These are phyloP conservation scores for Aspergillus jensenii DNA, from an alignment of 2,329 filamentous ascomycete species.

Conservation along the genomic window DNA sequence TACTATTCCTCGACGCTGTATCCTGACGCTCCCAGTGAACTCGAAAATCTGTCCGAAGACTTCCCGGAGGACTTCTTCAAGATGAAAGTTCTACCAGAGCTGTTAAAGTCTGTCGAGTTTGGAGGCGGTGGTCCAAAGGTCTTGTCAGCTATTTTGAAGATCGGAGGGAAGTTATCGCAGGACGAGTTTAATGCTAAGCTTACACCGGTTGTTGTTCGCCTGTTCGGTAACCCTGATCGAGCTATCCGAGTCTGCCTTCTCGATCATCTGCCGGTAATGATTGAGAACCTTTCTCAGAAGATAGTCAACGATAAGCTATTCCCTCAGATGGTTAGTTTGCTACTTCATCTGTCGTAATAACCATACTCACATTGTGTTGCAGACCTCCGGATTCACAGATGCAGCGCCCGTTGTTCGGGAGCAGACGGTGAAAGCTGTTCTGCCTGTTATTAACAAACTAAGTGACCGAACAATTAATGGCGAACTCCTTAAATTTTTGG, in stretches of 20 bases:
- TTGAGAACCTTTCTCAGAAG: constrained; percentile 83
- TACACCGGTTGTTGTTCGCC: constrained; percentile 78
- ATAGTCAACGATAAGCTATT: constrained; percentile 96
- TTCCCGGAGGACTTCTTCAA: constrained; percentile 98
- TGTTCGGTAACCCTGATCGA: constrained; percentile 89
- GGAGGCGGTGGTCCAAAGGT: constrained; percentile 93
- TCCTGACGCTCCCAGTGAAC: constrained; percentile 54
- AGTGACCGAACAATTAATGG: constrained; percentile 93
- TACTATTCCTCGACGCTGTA: background rate
- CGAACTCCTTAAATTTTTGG: constrained; percentile 83
- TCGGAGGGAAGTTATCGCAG: constrained; percentile 78
- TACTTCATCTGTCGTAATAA: background rate
- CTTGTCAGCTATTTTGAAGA: constrained; percentile 84
- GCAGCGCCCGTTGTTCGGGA: constrained; percentile 87
- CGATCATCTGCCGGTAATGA: constrained; percentile 86
- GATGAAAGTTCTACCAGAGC: constrained; percentile 89
- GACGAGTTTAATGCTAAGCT: constrained; percentile 87
- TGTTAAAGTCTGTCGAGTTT: constrained; percentile 99
- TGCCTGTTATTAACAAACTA: constrained; percentile 82
- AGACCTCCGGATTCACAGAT: constrained; percentile 94
- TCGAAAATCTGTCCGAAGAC: constrained; percentile 85
- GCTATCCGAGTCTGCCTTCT: constrained; percentile 88
- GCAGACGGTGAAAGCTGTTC: constrained; percentile 91
- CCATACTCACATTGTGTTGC: background rate
- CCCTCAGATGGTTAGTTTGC: constrained; percentile 72